Conservation (phyloP, 176 grass and related monocot genomes). For the Thinopyrum elongatum region DNA sequence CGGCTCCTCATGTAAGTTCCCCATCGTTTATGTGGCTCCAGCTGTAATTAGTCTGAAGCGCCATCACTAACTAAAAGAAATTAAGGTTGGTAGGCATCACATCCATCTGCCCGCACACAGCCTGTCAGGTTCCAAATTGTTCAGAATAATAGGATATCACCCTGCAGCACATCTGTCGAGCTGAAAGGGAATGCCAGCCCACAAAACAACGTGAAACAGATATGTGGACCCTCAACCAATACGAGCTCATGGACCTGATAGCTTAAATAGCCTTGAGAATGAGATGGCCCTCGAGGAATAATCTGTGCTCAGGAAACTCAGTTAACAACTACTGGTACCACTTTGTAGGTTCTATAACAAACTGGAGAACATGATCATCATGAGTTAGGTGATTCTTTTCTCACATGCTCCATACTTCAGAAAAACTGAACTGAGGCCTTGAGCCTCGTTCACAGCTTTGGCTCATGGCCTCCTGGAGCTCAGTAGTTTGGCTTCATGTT, state of each 20-base stretch:
- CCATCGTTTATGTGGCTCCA: too few relatives aligned
- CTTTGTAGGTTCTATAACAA: conserved; percentile 2
- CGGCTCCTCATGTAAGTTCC: too few relatives aligned
- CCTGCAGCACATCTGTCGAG: neutral
- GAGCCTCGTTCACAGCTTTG: neutral
- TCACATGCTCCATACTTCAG: conserved; percentile 9
- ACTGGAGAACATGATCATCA: neutral
- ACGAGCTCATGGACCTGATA: neutral
- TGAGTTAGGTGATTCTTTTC: neutral
- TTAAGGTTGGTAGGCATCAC: neutral
- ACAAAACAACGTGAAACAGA: conserved; percentile 6
- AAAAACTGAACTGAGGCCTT: too few relatives aligned
- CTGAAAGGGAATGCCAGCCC: neutral
- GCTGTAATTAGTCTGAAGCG: neutral
- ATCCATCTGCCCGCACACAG: neutral
- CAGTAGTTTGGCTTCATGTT: conserved; percentile 46
- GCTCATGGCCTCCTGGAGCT: conserved; percentile 45
- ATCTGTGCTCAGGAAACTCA: neutral
- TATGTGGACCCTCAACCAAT: neutral
- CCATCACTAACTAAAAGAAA: neutral
- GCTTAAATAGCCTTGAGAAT: neutral
- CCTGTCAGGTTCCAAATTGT: neutral
- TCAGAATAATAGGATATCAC: neutral
- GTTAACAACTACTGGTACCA: neutral
- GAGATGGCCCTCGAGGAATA: neutral